A percentile compares a stretch with the other conserved stretches of the same genome.
Conservation (phyloP, 2,329 filamentous ascomycete species). For the Claviceps pusilla region DNA sequence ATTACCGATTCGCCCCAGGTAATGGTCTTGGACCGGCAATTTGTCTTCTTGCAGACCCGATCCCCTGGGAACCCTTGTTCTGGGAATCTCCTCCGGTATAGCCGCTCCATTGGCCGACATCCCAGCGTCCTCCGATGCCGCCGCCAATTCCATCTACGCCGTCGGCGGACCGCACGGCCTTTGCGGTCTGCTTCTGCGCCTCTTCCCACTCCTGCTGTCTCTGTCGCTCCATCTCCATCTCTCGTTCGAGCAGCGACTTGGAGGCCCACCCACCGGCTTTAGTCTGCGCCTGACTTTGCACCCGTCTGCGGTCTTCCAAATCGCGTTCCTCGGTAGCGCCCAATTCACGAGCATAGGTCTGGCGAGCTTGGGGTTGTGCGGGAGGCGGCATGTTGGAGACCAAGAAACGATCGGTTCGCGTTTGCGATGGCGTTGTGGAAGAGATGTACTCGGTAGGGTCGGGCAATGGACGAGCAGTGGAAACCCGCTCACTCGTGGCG, state of each 20-base stretch:
- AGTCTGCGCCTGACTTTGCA: constrained; percentile 42
- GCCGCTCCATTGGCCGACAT: constrained; percentile 60
- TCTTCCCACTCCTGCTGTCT: constrained; percentile 70
- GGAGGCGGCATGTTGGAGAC: constrained; percentile 40
- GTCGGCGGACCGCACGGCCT: constrained; percentile 34
- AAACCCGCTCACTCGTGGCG: constrained; percentile 14
- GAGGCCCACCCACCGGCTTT: constrained; percentile 48
- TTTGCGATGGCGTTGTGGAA: constrained; percentile 15
- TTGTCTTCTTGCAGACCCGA: constrained; percentile 56
- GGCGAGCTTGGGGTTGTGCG: constrained; percentile 21
- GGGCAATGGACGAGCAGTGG: constrained; percentile 37
- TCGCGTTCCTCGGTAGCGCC: constrained; percentile 46
- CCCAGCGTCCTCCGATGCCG: constrained; percentile 55
- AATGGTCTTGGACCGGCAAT: constrained; percentile 66
- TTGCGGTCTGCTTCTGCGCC: constrained; percentile 49
- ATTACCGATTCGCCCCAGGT: constrained; percentile 25
- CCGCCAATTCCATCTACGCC: constrained; percentile 49
- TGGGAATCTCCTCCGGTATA: constrained; percentile 63
- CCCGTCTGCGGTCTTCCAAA: constrained; percentile 44
- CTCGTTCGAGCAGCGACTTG: constrained; percentile 59
- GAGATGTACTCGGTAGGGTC: constrained; percentile 26
- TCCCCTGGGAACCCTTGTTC: constrained; percentile 50
- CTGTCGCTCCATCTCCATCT: constrained; percentile 68
- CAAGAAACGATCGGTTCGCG: constrained; percentile 44
- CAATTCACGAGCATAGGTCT: constrained; percentile 40